Base-by-base conservation (phyloP, 768 basidiomycete genomes). In the Kwoniella sp. region DNA sequence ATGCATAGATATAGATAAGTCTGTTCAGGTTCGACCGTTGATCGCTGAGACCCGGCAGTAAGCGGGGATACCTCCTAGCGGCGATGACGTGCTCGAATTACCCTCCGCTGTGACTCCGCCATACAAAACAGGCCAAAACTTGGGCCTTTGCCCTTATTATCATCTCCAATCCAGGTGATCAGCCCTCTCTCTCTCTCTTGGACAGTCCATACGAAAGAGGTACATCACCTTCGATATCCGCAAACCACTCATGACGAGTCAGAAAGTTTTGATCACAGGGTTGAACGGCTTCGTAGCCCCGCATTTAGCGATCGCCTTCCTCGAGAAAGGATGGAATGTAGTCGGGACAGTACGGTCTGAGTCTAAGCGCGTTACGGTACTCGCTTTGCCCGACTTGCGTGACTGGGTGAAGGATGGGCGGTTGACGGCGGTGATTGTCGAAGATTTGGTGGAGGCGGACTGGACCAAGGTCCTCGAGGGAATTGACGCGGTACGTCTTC, bases 311-410 rank as follows among this genome's bases (percentile, higher is more conserved):
- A 61, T 75, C 38, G 29, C 47, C 5, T 76, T 72, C 72, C 69
- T 79, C 34, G 53, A 65, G 37, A 61, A 73, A 28, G 77, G 75
- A 22, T 75, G 73, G 73, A 63, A 58, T n/a, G 77, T 79, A 2
- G 64, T 69, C 13, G 77, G 77, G 9, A 79, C 77, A 9, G 75
- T 77, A 25, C 66, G 77, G 22, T 63, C 68, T 1, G 45, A 48
- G 5, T 60, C 57, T 12, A 76, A 78, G 60, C 69, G 25, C 25
- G 68, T 71, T 11, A 55, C 48, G 41, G 67, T 72, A 20, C 38
- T 61, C 9, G 28, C 60, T 1, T 53, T 73, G 0, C 68, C 73
- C 9, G 29, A 25, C 8, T 66, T 77, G 37, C 58, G 62, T 53
- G 26, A 59, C 26, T 76, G 65, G 54, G 55, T 38, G 15, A 48